Evolutionary conservation across 495 filamentous ascomycete species (phyloP).

Genomic region (Penicillium riverlandense): DNA sequence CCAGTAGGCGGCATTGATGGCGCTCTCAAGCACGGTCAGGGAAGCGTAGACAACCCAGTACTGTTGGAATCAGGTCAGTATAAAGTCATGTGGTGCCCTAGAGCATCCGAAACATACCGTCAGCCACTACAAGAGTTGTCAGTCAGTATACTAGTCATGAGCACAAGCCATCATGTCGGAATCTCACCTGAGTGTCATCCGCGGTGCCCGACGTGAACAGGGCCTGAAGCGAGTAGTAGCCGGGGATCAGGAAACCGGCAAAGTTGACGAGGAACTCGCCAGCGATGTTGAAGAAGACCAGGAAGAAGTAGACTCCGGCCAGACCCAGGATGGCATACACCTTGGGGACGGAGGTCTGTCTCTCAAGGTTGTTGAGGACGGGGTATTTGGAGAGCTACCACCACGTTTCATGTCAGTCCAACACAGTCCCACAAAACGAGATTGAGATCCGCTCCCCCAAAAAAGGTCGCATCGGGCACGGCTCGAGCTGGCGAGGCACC

Average conservation of each 20-base stretch:
- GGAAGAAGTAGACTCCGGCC: conserved; percentile 84
- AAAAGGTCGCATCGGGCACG: neutral
- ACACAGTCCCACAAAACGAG: conserved; percentile 2
- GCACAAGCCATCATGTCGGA: conserved; percentile 4
- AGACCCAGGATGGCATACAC: conserved; percentile 90
- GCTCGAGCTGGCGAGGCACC: conserved; percentile 15
- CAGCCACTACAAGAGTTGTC: conserved; percentile 44
- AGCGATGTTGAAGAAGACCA: conserved; percentile 98
- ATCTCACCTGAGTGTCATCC: conserved; percentile 83
- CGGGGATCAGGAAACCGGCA: conserved; percentile 88
- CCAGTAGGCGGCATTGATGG: conserved; percentile 94
- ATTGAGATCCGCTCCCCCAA: neutral
- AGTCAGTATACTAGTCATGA: conserved; percentile 8
- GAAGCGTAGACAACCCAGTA: conserved; percentile 98
- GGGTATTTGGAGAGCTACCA: conserved; percentile 92
- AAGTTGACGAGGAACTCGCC: conserved; percentile 95
- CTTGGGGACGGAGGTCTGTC: conserved; percentile 90
- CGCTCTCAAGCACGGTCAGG: conserved; percentile 88
- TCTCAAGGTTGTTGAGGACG: conserved; percentile 90
- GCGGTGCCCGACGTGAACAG: conserved; percentile 72
- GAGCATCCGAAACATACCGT: conserved; percentile 45
- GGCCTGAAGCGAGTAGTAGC: conserved; percentile 90
- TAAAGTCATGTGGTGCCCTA: neutral
- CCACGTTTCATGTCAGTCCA: conserved; percentile 13
- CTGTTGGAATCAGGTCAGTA: conserved; percentile 36